Evolutionary conservation across 768 basidiomycete species (phyloP), one percentile per base, ranked within the genome.

Genomic region (Amanita polypyramis): DNA sequence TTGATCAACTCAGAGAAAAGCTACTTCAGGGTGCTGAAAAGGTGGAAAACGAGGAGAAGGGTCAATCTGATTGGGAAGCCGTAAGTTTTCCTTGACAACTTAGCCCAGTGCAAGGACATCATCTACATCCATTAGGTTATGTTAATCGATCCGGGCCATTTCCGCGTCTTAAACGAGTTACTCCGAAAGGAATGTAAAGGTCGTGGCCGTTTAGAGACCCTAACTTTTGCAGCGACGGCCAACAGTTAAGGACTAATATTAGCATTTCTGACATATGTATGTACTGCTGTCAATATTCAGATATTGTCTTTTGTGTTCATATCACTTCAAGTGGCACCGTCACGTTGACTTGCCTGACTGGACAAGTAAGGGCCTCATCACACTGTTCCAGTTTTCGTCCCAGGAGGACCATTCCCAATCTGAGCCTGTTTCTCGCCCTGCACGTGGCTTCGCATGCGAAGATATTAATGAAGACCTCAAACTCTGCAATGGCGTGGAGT

Each of bases 141-240:
- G 69, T 73, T 95, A 47, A 97, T 98, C 51, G 93, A 97, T 60
- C 95, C 96, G 4, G 79, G 86, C 35, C 83, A 88, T 56, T 95
- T 96, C 76, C 80, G 88, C 30, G 73, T 85, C 15, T 76, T 99
- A 54, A 88, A 85, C 56, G 95, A 98, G 51, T 64, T 98, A 35
- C 65, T 98, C 51, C 88, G 93, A 62, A 88, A 85, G 60, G 88
- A 97, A 60, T 85, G 84, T 60, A 94, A 95, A 63, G 90, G 90
- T 14, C 76, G 77, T 54, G 89, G 91, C 1, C 73, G 86, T 44
- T 69, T 97, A 34, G 95, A 97, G 65, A 94, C 92, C 0, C 60
- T 90, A 56, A 71, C 79, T 10, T 80, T 85, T 52, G 74, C 85
- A 36, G 82, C 82, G 1, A 82, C 77, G 5, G 75, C 78, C 2